Percentiles rank a stretch among this genome's conserved stretches.
Evolutionary conservation across 352 stramenopile species (phyloP).

Genomic region (Globisporangium iwayamae): DNA sequence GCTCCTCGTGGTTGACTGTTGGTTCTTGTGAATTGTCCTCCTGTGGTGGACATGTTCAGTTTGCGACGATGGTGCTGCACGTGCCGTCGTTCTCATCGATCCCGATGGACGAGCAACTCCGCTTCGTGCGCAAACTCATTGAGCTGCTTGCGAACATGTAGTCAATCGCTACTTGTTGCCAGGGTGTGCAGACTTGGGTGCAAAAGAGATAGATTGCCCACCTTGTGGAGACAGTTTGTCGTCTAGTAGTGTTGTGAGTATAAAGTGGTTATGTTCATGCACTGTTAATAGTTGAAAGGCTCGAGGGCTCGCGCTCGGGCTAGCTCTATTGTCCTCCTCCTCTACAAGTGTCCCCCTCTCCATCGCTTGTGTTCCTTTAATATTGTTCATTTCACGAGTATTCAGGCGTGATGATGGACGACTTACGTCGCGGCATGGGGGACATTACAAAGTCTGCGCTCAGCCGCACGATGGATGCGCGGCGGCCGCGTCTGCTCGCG

Average conservation of each 20-base stretch:
- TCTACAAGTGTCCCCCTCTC: background rate
- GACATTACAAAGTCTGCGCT: constrained; percentile 35
- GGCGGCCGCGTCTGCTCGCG: constrained; percentile 23
- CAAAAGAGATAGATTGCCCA: background rate
- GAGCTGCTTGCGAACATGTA: background rate
- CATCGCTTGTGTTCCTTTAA: background rate
- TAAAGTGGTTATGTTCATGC: constrained; percentile 2
- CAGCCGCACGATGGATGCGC: constrained; percentile 35
- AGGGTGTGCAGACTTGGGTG: background rate
- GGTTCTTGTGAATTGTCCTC: background rate
- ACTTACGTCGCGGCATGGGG: constrained; percentile 20
- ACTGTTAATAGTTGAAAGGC: background rate
- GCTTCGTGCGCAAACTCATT: constrained; percentile 1
- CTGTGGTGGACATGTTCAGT: background rate
- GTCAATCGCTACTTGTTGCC: no score
- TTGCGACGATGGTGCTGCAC: constrained; percentile 2
- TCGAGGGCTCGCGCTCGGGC: no score
- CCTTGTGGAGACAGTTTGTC: background rate
- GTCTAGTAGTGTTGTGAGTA: background rate
- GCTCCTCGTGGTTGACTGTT: background rate
- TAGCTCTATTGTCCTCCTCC: constrained; percentile 1
- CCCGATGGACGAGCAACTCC: constrained; percentile 1
- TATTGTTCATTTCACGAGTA: background rate
- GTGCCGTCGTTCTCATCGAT: background rate
- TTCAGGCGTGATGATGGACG: background rate